Evolutionary conservation across 306 rosid species (phyloP), one percentile per base, ranked within the genome.

Genomic region (Cicer pinnatifidum): DNA sequence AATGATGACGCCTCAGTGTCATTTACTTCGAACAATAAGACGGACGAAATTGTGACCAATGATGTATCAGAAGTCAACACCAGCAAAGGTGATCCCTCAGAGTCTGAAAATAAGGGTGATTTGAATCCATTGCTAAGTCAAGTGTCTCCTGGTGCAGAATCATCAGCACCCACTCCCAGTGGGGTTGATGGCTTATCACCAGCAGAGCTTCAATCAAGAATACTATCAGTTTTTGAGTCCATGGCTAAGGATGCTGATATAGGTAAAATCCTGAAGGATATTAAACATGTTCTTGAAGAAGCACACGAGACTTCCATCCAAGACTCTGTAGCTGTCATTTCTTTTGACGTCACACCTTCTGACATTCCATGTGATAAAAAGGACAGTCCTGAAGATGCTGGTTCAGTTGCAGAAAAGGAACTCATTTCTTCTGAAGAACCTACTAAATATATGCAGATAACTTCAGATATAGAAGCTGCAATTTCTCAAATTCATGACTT

Each of bases 401-500:
- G 85, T 76, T 78, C 78, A 69, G 84, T 64, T 53, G 38, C 78
- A 40, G 89, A 85, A 51, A 91, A 82, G 84, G 89, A 86, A 64
- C 75, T 59, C 63, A 54, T 82, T 59, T 82, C 84, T 8, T 82
- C 87, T 54, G 82, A 73, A 73, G 71, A 80, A 53, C 64, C 82
- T 75, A 47, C 67, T 62, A 89, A 78, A 54, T 40, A 71, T 52
- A 70, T 76, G 69, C 83, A 85, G 67, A 77, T 84, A 64, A 75
- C 85, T 37, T 72, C 87, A 70, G 96, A 89, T 71, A 73, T 92
- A 75, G 95, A 78, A 59, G 85, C 93, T 66, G 96, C 97, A 68
- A 79, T 91, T 57, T 88, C 96, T 82, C 85, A 80, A 79, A 89
- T 95, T 81, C 96, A 90, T 39, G 85, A 87, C 73, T 95, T 95